Base-by-base conservation (phyloP, 2,329 filamentous ascomycete species). In the Fusarium longipes region DNA sequence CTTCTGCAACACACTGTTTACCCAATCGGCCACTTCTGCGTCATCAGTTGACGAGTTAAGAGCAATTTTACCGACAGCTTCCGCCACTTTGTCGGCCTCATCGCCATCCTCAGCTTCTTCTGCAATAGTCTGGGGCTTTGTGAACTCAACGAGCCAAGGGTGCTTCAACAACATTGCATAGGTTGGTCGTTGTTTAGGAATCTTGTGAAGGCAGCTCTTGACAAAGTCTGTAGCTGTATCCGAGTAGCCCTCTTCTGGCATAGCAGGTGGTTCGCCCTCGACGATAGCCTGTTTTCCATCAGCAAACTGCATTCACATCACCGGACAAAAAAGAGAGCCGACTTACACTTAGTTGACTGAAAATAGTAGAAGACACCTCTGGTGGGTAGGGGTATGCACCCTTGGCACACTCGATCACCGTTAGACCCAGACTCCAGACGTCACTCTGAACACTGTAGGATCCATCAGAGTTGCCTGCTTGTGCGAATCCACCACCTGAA, bases 381-480 rank as follows among this genome's bases (percentile, higher is more conserved):
- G 96, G 95, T 6, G 96, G 95, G 74, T 99, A 99, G 2, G 96
- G 96, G 78, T 99, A 99, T 72, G 90, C 87, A 43, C 96, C 96
- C 83, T 96, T 89, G 24, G 95, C 95, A 77, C 95, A 98, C 79
- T 99, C 96, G 72, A 99, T 97, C 67, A 99, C 91, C 27, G 93
- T 96, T 75, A 99, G 79, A 17, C 96, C 96, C 70, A 99, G 80
- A 78, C 93, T 97, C 96, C 96, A 99, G 61, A 99, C 95, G 76
- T 99, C 96, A 76, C 93, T 97, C 80, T 98, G 96, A 36, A 99
- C 96, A 77, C 93, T 97, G 79, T 99, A 99, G 4, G 95, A 97
- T 57, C 95, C 95, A 60, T 90, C 91, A 8, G 87, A 84, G 56
- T 86, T 86, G 59, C 89, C 87, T 18, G 89, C 85, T 64, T 91